Evolutionary conservation across 2,329 filamentous ascomycete species (phyloP).

Genomic region (Coleophoma cylindrospora): DNA sequence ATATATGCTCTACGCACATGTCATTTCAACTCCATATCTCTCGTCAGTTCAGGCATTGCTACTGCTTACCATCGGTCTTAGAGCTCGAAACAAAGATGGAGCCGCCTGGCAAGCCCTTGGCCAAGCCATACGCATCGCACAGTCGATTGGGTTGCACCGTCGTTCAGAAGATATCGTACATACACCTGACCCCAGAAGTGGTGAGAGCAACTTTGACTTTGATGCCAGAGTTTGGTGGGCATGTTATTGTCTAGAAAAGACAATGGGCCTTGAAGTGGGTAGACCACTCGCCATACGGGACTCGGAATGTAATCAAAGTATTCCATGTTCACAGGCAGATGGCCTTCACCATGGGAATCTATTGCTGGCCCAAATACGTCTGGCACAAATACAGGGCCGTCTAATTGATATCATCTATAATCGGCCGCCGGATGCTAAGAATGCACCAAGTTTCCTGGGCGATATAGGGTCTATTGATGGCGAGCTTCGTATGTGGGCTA

Average conservation of each 20-base stretch:
- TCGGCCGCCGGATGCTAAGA: neutral
- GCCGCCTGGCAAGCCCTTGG: neutral
- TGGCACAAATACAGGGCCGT: neutral
- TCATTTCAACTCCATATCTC: neutral
- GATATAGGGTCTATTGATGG: neutral
- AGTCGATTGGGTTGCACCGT: conserved; percentile 27
- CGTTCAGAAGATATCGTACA: neutral
- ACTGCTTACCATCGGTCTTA: neutral
- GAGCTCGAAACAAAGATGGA: neutral
- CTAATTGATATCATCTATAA: neutral
- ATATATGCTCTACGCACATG: neutral
- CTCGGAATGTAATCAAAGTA: neutral
- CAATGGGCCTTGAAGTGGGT: neutral
- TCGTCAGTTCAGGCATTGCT: neutral
- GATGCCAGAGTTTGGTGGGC: neutral
- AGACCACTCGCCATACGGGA: neutral
- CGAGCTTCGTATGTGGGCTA: neutral
- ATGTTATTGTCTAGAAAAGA: neutral
- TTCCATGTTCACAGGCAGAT: neutral
- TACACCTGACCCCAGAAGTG: neutral
- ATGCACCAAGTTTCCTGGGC: neutral
- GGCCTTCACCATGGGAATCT: neutral
- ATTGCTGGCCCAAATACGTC: neutral
- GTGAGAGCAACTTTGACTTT: neutral
- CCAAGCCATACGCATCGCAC: neutral